A percentile compares a stretch with the other conserved stretches of the same genome.
phyloP scores from a whole-genome alignment of 148 eudicot species.

The Fagopyrum homotropicum region DNA sequence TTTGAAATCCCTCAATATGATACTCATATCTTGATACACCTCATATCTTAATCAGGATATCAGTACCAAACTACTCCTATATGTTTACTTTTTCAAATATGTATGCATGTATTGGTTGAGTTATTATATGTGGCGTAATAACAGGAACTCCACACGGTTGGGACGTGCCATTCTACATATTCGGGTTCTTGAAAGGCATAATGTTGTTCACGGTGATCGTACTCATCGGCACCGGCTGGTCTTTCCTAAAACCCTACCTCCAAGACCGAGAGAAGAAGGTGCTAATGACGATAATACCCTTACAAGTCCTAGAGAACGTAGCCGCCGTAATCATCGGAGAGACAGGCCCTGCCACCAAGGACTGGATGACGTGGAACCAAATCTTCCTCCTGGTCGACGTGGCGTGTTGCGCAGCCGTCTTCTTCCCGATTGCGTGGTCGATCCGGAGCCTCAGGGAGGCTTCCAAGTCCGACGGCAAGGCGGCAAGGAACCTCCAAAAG shows the following conservation, averaged over 20 bases:
- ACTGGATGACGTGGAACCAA: slow-evolving; percentile 26
- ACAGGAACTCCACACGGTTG: slow-evolving; percentile 32
- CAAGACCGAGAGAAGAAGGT: slow-evolving; percentile 36
- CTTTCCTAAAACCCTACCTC: slow-evolving; percentile 33
- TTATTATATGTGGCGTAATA: not conserved
- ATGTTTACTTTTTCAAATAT: too few species aligned
- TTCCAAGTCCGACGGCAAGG: slow-evolving; percentile 30
- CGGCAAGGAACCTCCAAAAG: slow-evolving; percentile 24
- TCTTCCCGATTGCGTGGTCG: slow-evolving; percentile 34
- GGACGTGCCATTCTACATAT: slow-evolving; percentile 33
- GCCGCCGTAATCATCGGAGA: slow-evolving; percentile 22
- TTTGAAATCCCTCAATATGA: too few species aligned
- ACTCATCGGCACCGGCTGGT: slow-evolving; percentile 43
- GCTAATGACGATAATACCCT: slow-evolving; percentile 26
- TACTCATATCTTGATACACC: too few species aligned
- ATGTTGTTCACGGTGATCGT: slow-evolving; percentile 28
- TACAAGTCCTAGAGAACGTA: slow-evolving; percentile 30
- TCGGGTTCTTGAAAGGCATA: slow-evolving; percentile 26
- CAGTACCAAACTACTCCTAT: too few species aligned
- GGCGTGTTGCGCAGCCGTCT: slow-evolving; percentile 24
- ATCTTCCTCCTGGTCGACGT: slow-evolving; percentile 25
- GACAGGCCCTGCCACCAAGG: slow-evolving; percentile 19
- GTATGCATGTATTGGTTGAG: too few species aligned
- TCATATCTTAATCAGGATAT: too few species aligned
- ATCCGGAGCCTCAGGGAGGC: slow-evolving; percentile 22